Conservation (phyloP, 1,139 yeast genomes). For the Diutina neorugosa region DNA sequence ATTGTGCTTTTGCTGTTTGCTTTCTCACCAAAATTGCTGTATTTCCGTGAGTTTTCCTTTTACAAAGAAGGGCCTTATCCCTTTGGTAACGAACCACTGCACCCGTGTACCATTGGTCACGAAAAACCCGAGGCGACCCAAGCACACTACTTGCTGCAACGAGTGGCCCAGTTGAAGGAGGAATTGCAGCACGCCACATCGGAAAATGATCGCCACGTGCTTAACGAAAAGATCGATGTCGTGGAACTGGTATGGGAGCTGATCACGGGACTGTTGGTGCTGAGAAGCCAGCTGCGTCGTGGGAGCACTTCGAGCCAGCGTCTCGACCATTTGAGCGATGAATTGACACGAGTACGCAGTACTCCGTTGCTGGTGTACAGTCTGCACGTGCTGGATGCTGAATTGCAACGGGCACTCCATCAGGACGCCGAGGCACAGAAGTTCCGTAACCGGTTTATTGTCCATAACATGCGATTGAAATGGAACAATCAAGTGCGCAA, state of each 20-base stretch:
- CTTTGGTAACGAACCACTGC: conserved; percentile 59
- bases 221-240: not conserved
- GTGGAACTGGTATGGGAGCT: conserved; percentile 3
- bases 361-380: not conserved
- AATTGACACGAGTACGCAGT: not conserved
- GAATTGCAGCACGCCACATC: conserved; percentile 20
- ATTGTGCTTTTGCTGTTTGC: conserved; percentile 55
- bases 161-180: conserved; percentile 32
- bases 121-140: not conserved
- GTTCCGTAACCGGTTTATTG: conserved; percentile 66
- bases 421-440: conserved; percentile 6
- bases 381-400: not conserved
- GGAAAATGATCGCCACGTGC: not conserved
- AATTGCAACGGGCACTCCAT: not conserved
- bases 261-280: not conserved
- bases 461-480: conserved; percentile 64
- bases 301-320: not conserved
- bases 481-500: conserved; percentile 70
- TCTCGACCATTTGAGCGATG: not conserved
- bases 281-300: not conserved
- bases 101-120: conserved; percentile 50
- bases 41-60: conserved; percentile 48
- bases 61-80: conserved; percentile 43
- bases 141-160: conserved; percentile 13
- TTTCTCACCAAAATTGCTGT: conserved; percentile 65